Conservation (phyloP, 2,329 filamentous ascomycete genomes). For the Grosmannia serpens region DNA sequence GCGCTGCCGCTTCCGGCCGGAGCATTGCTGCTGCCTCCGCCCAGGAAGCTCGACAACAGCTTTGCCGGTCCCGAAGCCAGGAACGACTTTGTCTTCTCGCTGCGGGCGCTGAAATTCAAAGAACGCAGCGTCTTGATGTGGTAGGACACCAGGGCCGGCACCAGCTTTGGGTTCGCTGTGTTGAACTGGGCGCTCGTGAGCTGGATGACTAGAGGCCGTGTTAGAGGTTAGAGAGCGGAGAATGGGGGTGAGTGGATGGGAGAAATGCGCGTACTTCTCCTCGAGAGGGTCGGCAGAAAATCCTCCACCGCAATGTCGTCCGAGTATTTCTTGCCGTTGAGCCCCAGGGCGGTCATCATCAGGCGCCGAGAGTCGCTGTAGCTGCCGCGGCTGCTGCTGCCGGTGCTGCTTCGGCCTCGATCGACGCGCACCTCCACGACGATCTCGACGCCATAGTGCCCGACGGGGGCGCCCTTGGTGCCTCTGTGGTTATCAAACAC, state of each 20-base stretch:
- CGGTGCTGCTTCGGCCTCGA: conserved; percentile 32
- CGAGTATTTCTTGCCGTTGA: conserved; percentile 58
- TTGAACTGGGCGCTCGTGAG: conserved; percentile 60
- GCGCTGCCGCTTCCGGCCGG: conserved; percentile 12
- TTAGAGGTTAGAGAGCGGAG: not conserved
- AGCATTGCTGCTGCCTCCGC: conserved; percentile 33
- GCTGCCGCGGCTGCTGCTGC: conserved; percentile 2
- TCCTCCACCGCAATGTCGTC: conserved; percentile 65
- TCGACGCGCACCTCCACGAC: conserved; percentile 49
- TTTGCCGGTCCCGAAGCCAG: conserved; percentile 82
- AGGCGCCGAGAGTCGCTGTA: conserved; percentile 33
- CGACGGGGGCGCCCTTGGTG: conserved; percentile 53
- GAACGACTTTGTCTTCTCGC: conserved; percentile 56
- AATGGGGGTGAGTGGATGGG: not conserved
- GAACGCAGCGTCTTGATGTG: conserved; percentile 68
- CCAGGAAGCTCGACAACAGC: conserved; percentile 72
- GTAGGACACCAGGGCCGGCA: conserved; percentile 60
- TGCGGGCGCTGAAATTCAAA: conserved; percentile 50
- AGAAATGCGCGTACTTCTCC: conserved; percentile 45
- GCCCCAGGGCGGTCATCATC: conserved; percentile 43
- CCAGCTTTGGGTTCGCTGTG: conserved; percentile 51
- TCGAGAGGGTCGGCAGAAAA: conserved; percentile 63
- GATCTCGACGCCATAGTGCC: conserved; percentile 60
- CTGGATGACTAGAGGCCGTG: conserved; percentile 47
- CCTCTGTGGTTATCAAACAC: conserved; percentile 61